Conservation (phyloP, 805 yeast species). For the Candida krabiensis region DNA sequence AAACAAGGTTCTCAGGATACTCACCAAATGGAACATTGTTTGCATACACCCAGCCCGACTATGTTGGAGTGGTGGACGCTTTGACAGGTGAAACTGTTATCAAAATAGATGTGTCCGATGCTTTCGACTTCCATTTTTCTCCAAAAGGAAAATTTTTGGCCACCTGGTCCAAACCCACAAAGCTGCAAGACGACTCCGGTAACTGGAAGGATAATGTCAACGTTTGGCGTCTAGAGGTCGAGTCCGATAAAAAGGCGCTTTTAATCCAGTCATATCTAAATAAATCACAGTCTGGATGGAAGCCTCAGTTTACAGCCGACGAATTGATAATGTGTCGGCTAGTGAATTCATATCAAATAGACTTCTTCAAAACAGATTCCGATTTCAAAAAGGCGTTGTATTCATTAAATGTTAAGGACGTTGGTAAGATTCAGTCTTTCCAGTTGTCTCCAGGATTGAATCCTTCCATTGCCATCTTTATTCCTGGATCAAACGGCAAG, state of each 20-base stretch:
- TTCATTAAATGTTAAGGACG: slow-evolving; percentile 55
- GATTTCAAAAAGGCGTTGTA: slow-evolving; percentile 54
- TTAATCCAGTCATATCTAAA: slow-evolving; percentile 58
- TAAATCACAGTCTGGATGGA: slow-evolving; percentile 87
- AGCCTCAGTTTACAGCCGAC: slow-evolving; percentile 84
- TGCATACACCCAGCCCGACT: slow-evolving; percentile 69
- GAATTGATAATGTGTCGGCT: slow-evolving; percentile 68
- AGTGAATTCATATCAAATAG: slow-evolving; percentile 54
- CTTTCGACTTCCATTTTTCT: slow-evolving; percentile 83
- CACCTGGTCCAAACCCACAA: slow-evolving; percentile 87
- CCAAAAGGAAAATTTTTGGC: slow-evolving; percentile 80
- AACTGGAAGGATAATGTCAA: slow-evolving; percentile 78
- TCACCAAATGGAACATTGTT: slow-evolving; percentile 67
- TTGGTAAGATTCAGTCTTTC: slow-evolving; percentile 48
- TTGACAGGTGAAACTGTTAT: slow-evolving; percentile 45
- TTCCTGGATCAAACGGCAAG: slow-evolving; percentile 82
- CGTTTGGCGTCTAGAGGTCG: slow-evolving; percentile 57
- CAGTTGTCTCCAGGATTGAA: slow-evolving; percentile 83
- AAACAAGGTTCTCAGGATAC: slow-evolving; percentile 64
- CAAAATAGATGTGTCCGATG: slow-evolving; percentile 59
- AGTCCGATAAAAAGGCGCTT: slow-evolving; percentile 13
- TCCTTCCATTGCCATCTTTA: slow-evolving; percentile 86
- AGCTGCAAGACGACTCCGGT: slow-evolving; percentile 62
- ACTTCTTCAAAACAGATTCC: slow-evolving; percentile 55
- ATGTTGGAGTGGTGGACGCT: slow-evolving; percentile 60